phyloP scores from a whole-genome alignment of 805 yeast genomes.

The Metschnikowia borealis region DNA sequence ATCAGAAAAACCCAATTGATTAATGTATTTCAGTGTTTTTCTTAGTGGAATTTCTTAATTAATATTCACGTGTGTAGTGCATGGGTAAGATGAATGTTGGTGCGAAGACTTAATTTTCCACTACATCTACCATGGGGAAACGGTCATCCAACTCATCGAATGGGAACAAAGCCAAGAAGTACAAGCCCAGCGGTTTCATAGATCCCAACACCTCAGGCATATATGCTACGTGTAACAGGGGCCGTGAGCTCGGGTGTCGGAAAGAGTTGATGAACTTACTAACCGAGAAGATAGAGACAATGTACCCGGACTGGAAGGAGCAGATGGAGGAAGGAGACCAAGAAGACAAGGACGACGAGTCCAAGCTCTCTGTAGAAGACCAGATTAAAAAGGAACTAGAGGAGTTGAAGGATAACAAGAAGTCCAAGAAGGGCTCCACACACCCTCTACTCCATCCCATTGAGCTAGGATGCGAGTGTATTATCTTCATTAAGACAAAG shows the following conservation, averaged over 20 bases:
- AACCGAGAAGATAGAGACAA: slow-evolving; percentile 34
- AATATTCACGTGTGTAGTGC: not conserved
- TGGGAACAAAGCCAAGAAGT: slow-evolving; percentile 35
- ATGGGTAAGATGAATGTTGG: not conserved
- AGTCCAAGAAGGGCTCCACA: slow-evolving; percentile 34
- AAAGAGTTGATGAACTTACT: slow-evolving; percentile 64
- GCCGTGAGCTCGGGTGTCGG: slow-evolving; percentile 73
- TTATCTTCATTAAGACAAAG: slow-evolving; percentile 77
- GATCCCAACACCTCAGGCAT: slow-evolving; percentile 88
- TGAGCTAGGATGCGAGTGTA: slow-evolving; percentile 73
- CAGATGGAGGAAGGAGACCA: slow-evolving; percentile 21
- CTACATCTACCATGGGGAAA: slow-evolving; percentile 15
- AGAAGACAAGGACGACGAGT: slow-evolving; percentile 17
- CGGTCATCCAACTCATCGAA: slow-evolving; percentile 22
- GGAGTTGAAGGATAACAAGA: slow-evolving; percentile 47
- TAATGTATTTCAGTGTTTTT: not conserved
- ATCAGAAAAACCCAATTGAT: not conserved
- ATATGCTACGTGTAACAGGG: slow-evolving; percentile 84
- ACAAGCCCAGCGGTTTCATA: slow-evolving; percentile 49
- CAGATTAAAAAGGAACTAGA: slow-evolving; percentile 68
- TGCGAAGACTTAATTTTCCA: slow-evolving; percentile 1
- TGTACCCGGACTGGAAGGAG: slow-evolving; percentile 24
- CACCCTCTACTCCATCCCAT: slow-evolving; percentile 48
- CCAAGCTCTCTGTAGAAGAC: slow-evolving; percentile 65
- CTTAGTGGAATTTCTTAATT: not conserved